Conservation (phyloP, 495 filamentous ascomycete genomes). For the Evernia prunastri region DNA sequence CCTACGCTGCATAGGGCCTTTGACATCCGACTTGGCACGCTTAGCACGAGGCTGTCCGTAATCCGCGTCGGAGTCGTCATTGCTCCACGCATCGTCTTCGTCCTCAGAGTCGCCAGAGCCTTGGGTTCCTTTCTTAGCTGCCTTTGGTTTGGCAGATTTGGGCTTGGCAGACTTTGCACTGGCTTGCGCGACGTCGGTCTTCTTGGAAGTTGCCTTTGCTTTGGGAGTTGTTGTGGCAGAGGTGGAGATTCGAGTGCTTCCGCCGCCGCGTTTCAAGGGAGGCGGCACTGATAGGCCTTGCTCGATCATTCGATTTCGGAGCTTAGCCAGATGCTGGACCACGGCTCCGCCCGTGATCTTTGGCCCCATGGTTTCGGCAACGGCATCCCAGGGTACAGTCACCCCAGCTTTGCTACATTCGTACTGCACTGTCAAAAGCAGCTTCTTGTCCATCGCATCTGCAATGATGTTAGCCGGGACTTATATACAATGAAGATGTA, state of each 20-base stretch:
- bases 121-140: background rate
- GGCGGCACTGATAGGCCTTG: slow-evolving; percentile 37
- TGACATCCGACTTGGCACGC: slow-evolving; percentile 5
- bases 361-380: slow-evolving; percentile 34
- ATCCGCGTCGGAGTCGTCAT: slow-evolving; percentile 27
- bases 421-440: slow-evolving; percentile 41
- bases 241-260: background rate
- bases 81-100: slow-evolving; percentile 22
- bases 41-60: slow-evolving; percentile 20
- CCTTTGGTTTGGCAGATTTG: background rate
- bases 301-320: slow-evolving; percentile 33
- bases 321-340: slow-evolving; percentile 44
- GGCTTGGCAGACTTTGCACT: background rate
- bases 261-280: slow-evolving; percentile 33
- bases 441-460: slow-evolving; percentile 40
- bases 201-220: background rate
- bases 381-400: slow-evolving; percentile 38
- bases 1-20: background rate
- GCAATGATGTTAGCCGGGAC: background rate
- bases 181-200: background rate
- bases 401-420: slow-evolving; percentile 34
- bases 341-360: slow-evolving; percentile 41
- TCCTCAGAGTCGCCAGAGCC: slow-evolving; percentile 4
- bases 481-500: background rate
- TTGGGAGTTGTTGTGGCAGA: background rate